Evolutionary conservation across 495 filamentous ascomycete genomes (phyloP), one percentile per base, ranked within the genome.

Genomic region (Glonium stellatum): DNA sequence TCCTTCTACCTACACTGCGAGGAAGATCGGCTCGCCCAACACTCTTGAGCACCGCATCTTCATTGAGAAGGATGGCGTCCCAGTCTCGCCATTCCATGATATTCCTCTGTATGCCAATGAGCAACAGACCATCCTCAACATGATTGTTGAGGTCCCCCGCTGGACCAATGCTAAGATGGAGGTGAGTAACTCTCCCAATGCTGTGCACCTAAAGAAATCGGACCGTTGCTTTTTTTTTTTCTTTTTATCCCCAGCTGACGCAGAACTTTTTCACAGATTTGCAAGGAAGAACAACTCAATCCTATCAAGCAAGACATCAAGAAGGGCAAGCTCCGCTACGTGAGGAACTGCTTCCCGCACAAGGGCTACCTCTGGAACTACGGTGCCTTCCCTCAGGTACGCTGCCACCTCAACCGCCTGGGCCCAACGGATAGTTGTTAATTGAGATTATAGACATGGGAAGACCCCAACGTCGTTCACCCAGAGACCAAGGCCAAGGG

Each of bases 321-420:
- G 85, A 90, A 90, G 78, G 87, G 87, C 77, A 90, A 89, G 79
- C 92, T 97, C 61, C 89, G 93, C 66, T 99, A 84, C 74, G 95
- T 99, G 75, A 90, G 93, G 76, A 99, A 99, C 86, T 97, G 93
- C 84, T 99, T 99, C 84, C 93, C 93, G 65, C 95, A 99, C 84
- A 96, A 97, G 83, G 93, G 93, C 55, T 99, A 97, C 76, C 88
- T 97, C 65, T 99, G 95, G 95, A 99, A 97, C 83, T 99, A 99
- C 76, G 93, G 93, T 76, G 90, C 90, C 77, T 97, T 99, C 85
- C 93, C 95, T 68, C 93, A 93, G 81, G 89, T 91, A 80, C 63
- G 79, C 69, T 39, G 23, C 15, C 61, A 23, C 48, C 48, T 11
- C n/a, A 47, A 31, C 65, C 60, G 65, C 60, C 58, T 27, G 1